Base-by-base conservation (phyloP, 371 early-diverging fungal species). In the Actinomucor elegans region DNA sequence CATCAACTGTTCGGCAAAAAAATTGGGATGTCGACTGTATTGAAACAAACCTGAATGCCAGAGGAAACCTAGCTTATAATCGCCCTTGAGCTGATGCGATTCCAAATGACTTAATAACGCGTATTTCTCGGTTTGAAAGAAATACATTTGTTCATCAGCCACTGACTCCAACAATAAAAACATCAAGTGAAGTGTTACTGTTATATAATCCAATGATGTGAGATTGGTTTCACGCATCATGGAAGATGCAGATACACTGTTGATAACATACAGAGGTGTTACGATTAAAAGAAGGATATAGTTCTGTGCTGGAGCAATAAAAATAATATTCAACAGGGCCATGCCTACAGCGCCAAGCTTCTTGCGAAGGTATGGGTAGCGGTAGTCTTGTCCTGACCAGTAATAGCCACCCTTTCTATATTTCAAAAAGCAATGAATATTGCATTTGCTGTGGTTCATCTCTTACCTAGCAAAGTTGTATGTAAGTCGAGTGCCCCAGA, bases 141-240 rank as follows among this genome's bases (percentile, higher is more conserved):
- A 59, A 73, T 83, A 94, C 59, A 93, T 91, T 54, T 96, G 94
- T 33, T 90, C 61, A 67, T 96, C 96, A 0, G 95, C 92, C 6
- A 84, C 52, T 0, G 71, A 75, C 66, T 95, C 95, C 20, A 79
- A 34, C 0, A 54, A 37, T 20, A 90, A 60, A 12, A 82, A 67
- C 0, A 44, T 40, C 4, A 86, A 32, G 57, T 82, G 85, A 4
- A 75, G 40, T 2, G 51, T 55, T 2, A 71, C 51, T 0, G 83
- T 80, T 18, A 73, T 26, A 14, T 62, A 63, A 61, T 93, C 90
- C 31, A 79, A 26, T 24, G 17, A 27, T 31, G 66, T 62, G n/a
- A 73, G 31, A 33, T 45, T 14, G 3, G 36, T 48, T 5, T 48
- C 35, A 28, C 42, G 23, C 62, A 34, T 40, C 18, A 44, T 26